A percentile compares a stretch with the other conserved stretches of the same genome.
Conservation (phyloP, 2,329 filamentous ascomycete genomes). For the Alternaria conjuncta region DNA sequence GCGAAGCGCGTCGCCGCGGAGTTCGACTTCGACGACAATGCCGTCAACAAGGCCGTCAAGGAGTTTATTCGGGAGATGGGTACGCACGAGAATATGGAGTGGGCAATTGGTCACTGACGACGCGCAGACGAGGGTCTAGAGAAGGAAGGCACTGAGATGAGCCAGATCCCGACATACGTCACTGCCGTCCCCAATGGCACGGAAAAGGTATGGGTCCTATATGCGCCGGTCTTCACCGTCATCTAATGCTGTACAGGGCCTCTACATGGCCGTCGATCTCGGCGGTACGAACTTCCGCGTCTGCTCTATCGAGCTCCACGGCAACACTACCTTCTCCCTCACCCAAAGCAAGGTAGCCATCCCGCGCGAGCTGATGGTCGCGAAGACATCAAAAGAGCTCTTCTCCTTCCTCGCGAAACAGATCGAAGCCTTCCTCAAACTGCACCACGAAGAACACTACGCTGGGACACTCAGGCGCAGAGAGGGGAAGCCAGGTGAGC, state of each 20-base stretch:
- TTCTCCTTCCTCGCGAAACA: conserved; percentile 93
- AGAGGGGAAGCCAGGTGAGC: conserved; percentile 63
- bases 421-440: conserved; percentile 85
- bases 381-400: conserved; percentile 82
- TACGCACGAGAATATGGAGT: conserved; percentile 37
- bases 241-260: conserved; percentile 63
- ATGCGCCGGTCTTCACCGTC: neutral
- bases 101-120: conserved; percentile 19
- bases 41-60: conserved; percentile 79
- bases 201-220: conserved; percentile 87
- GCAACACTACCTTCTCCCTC: conserved; percentile 92
- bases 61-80: conserved; percentile 90
- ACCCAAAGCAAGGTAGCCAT: conserved; percentile 93
- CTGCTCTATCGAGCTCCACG: conserved; percentile 91
- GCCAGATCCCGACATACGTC: conserved; percentile 97
- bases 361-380: conserved; percentile 87
- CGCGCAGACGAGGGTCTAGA: conserved; percentile 77
- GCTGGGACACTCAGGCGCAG: conserved; percentile 70
- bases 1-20: conserved; percentile 80
- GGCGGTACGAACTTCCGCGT: conserved; percentile 98
- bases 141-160: conserved; percentile 79
- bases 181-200: conserved; percentile 95
- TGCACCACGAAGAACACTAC: conserved; percentile 90
- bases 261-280: conserved; percentile 97
- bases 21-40: conserved; percentile 81